Percentiles rank a stretch among this genome's conserved stretches.
These are phyloP conservation scores for Syzygium aqueum DNA, from an alignment of 345 rosid genomes.

Conservation along the genomic window DNA sequence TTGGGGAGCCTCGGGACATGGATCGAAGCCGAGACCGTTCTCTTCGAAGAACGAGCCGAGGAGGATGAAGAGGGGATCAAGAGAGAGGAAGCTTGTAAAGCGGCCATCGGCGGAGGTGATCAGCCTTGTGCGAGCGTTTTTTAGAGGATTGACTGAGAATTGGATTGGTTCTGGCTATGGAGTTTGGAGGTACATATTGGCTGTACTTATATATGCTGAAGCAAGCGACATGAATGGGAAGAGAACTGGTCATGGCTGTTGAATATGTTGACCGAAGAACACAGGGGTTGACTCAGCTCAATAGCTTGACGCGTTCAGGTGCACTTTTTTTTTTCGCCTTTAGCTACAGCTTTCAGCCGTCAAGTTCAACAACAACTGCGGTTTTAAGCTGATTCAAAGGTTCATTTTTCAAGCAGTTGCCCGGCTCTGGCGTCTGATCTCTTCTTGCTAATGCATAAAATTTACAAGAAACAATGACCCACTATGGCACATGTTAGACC, in stretches of 20 bases:
- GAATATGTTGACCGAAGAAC: neutral
- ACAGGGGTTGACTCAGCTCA: neutral
- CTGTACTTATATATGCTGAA: neutral
- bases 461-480: neutral
- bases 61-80: neutral
- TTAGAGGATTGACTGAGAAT: neutral
- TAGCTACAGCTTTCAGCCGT: neutral
- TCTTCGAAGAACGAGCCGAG: neutral
- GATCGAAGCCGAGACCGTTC: neutral
- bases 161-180: neutral
- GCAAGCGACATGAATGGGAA: neutral
- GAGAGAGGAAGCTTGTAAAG: neutral
- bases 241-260: neutral
- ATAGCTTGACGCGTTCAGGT: neutral
- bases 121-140: too few species aligned
- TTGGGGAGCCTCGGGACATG: neutral
- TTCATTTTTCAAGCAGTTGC: neutral
- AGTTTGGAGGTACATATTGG: neutral
- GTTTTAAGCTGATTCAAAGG: neutral
- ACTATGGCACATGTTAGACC: neutral
- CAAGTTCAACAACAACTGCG: neutral
- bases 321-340: neutral
- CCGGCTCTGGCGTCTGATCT: neutral
- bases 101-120: neutral
- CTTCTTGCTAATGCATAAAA: neutral